Base-by-base conservation (phyloP, 2,329 filamentous ascomycete species). In the Emergomyces africanus region DNA sequence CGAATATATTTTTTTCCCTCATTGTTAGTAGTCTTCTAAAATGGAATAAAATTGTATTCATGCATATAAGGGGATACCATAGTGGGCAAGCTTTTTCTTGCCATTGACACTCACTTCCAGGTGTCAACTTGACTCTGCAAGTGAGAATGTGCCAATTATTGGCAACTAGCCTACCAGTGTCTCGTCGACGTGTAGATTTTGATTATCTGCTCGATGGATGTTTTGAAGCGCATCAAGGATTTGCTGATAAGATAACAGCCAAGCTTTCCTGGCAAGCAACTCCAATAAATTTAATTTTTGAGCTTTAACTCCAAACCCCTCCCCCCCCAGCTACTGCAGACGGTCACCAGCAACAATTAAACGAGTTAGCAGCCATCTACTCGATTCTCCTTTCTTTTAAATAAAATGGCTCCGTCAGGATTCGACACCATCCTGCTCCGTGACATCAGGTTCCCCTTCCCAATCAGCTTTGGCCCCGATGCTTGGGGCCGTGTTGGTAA, bases 401-500 rank as follows among this genome's bases (percentile, higher is more conserved):
- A 48, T 5, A 44, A 55, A n/a, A 54, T 54, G 50, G 23, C 39
- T 12, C 25, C 39, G 14, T 18, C 23, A 2, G 37, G 6, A 44
- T 55, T 42, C 18, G 60, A 61, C 63, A 69, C 68, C 60, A 68
- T 77, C 62, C 68, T 67, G 41, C 70, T 78, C 39, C 74, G 71
- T 58, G 68, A 77, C 59, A 73, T 78, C 61, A 69, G 71, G 49
- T 73, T 77, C 50, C 71, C 76, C 39, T 66, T 77, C 42, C 72
- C 74, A 48, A 69, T 73, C 39, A 73, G 71, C 49, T 67, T 73
- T 35, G 74, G 71, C 20, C 72, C 72, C 48, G 77, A 79, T 64
- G 70, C 75, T 61, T 79, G 77, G 77, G 72, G 74, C 58, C 74
- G 77, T 18, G 62, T 65, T 18, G 70, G 66, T 51, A 78, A 78